Conservation (phyloP, 371 early-diverging fungal genomes). For the Apophysomyces trapeziformis region DNA sequence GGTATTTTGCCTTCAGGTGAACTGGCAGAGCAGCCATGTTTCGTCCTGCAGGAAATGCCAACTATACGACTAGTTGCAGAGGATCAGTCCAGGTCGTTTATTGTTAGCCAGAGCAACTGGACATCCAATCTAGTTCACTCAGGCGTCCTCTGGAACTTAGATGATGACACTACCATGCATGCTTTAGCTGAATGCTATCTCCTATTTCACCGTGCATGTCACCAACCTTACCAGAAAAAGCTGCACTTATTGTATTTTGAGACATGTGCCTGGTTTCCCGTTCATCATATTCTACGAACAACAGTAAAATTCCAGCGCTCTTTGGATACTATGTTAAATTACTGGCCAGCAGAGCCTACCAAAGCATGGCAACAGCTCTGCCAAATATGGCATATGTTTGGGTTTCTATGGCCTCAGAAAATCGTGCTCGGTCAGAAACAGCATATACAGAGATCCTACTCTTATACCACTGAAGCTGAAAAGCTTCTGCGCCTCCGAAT, state of each 20-base stretch:
- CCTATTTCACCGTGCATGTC: slow-evolving; percentile 31
- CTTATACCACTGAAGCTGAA: slow-evolving; percentile 6
- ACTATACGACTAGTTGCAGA: slow-evolving; percentile 13
- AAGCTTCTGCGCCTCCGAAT: slow-evolving; percentile 18
- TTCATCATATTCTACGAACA: slow-evolving; percentile 36
- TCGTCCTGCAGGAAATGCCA: slow-evolving; percentile 38
- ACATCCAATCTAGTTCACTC: slow-evolving; percentile 33
- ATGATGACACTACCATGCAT: slow-evolving; percentile 40
- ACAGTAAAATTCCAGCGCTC: slow-evolving; percentile 27
- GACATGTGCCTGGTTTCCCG: slow-evolving; percentile 38
- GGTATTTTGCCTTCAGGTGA: slow-evolving; percentile 43
- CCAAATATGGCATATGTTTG: slow-evolving; percentile 41
- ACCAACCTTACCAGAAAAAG: slow-evolving; percentile 20
- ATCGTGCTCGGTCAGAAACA: slow-evolving; percentile 32
- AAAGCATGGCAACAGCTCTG: slow-evolving; percentile 32
- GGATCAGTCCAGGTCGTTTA: slow-evolving; percentile 21
- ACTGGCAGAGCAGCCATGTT: slow-evolving; percentile 33
- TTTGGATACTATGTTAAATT: slow-evolving; percentile 22
- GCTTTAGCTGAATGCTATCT: slow-evolving; percentile 37
- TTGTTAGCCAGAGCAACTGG: slow-evolving; percentile 47
- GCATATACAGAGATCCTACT: slow-evolving; percentile 25
- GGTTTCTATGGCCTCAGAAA: slow-evolving; percentile 52
- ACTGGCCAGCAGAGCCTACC: slow-evolving; percentile 23
- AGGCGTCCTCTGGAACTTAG: slow-evolving; percentile 32
- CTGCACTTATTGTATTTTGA: slow-evolving; percentile 37